phyloP scores from a whole-genome alignment of 2,329 filamentous ascomycete genomes.

The Penicillium sp. region DNA sequence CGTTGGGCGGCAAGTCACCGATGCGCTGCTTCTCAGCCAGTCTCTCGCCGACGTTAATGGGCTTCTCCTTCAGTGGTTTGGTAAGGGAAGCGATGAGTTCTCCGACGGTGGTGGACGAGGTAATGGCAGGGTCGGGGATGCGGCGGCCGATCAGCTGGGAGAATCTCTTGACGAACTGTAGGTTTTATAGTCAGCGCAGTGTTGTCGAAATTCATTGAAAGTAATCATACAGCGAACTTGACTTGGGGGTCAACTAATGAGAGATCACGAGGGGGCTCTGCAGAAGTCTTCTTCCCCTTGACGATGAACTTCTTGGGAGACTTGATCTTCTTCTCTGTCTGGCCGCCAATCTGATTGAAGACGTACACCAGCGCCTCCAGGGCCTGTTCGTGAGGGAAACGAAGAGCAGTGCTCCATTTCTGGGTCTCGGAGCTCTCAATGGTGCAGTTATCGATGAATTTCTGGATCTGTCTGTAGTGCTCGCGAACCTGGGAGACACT shows the following conservation, averaged over 20 bases:
- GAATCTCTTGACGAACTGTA: conserved; percentile 71
- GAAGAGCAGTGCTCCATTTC: conserved; percentile 25
- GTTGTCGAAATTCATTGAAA: neutral
- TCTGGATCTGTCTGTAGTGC: conserved; percentile 28
- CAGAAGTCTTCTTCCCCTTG: conserved; percentile 23
- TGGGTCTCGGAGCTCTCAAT: conserved; percentile 24
- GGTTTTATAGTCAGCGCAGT: neutral
- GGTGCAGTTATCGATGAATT: conserved; percentile 31
- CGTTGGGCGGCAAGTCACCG: conserved; percentile 58
- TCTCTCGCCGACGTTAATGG: conserved; percentile 48
- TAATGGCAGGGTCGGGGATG: conserved; percentile 65
- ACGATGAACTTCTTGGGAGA: conserved; percentile 16
- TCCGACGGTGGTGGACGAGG: conserved; percentile 50
- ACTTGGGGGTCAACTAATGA: conserved; percentile 54
- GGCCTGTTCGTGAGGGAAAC: conserved; percentile 29
- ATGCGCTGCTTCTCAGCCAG: conserved; percentile 44
- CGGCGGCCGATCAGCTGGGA: conserved; percentile 74
- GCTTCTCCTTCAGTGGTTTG: conserved; percentile 33
- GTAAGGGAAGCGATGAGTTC: conserved; percentile 44
- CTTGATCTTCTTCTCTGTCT: conserved; percentile 18
- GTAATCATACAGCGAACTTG: conserved; percentile 66
- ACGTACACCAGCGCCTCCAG: conserved; percentile 33
- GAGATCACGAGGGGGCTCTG: conserved; percentile 31
- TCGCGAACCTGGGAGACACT: conserved; percentile 32
- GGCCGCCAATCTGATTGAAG: conserved; percentile 32